These are phyloP conservation scores for Allium sativum DNA, from an alignment of 106 monocot genomes.

Conservation along the genomic window DNA sequence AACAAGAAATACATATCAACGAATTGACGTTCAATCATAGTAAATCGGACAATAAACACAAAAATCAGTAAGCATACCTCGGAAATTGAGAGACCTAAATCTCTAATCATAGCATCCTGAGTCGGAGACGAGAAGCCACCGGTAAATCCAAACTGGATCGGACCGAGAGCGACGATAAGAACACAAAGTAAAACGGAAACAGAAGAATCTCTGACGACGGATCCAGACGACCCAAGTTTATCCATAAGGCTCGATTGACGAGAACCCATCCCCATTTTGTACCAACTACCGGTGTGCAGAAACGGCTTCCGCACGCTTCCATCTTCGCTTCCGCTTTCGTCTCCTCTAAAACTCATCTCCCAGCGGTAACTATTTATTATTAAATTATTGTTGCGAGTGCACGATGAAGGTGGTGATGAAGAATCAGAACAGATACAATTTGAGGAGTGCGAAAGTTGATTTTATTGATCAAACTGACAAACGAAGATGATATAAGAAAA, in stretches of 20 bases:
- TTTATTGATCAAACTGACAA: too few species aligned
- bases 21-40: neutral
- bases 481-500: too few species aligned
- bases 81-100: slow-evolving; percentile 71
- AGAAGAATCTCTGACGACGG: slow-evolving; percentile 65
- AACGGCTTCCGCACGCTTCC: slow-evolving; percentile 56
- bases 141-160: slow-evolving; percentile 97
- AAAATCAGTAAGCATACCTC: slow-evolving; percentile 26
- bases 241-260: slow-evolving; percentile 70
- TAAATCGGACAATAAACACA: neutral
- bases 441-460: too few species aligned
- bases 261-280: slow-evolving; percentile 75
- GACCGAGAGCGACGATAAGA: slow-evolving; percentile 89
- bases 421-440: too few species aligned
- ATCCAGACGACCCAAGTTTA: slow-evolving; percentile 62
- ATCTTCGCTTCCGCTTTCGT: slow-evolving; percentile 52
- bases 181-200: slow-evolving; percentile 88
- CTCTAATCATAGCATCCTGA: slow-evolving; percentile 56
- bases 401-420: too few species aligned
- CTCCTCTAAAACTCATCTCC: slow-evolving; percentile 48
- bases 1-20: neutral
- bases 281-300: slow-evolving; percentile 95
- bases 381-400: too few species aligned
- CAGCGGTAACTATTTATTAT: too few species aligned
- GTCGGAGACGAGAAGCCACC: slow-evolving; percentile 86